Conservation (phyloP, 2,329 filamentous ascomycete genomes). For the Claviceps sorghi region DNA sequence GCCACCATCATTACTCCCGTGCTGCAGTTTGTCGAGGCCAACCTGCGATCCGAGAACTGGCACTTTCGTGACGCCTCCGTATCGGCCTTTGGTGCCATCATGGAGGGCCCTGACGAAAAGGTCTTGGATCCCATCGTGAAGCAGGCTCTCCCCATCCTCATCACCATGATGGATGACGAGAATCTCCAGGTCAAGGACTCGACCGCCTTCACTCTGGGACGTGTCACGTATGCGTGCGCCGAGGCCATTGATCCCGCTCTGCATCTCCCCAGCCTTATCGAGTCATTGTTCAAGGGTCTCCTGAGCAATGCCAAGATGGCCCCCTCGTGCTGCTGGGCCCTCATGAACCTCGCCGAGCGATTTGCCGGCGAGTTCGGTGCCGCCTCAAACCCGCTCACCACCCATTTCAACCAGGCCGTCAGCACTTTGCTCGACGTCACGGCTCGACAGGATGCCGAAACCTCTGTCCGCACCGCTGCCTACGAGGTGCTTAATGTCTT, state of each 20-base stretch:
- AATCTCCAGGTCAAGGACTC: slow-evolving; percentile 90
- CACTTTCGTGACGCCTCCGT: slow-evolving; percentile 89
- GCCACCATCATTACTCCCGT: slow-evolving; percentile 74
- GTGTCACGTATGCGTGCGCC: slow-evolving; percentile 87
- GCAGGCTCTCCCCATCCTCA: slow-evolving; percentile 81
- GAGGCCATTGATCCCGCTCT: slow-evolving; percentile 75
- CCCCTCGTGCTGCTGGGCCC: slow-evolving; percentile 93
- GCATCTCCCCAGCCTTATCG: slow-evolving; percentile 74
- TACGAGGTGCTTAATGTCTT: slow-evolving; percentile 97
- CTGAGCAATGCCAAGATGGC: slow-evolving; percentile 93
- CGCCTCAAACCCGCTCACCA: slow-evolving; percentile 65
- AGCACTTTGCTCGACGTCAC: slow-evolving; percentile 75
- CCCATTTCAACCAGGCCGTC: slow-evolving; percentile 87
- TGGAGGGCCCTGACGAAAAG: slow-evolving; percentile 94
- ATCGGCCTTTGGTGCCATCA: slow-evolving; percentile 93
- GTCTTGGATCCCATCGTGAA: slow-evolving; percentile 88
- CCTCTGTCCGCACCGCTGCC: slow-evolving; percentile 80
- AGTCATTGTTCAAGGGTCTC: slow-evolving; percentile 77
- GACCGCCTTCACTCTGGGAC: slow-evolving; percentile 86
- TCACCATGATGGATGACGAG: slow-evolving; percentile 80
- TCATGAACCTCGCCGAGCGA: slow-evolving; percentile 95
- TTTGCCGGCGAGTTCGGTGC: slow-evolving; percentile 79
- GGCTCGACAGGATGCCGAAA: slow-evolving; percentile 67
- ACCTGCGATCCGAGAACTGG: slow-evolving; percentile 87
- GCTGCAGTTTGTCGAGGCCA: slow-evolving; percentile 77